phyloP scores from a whole-genome alignment of 2,329 filamentous ascomycete genomes.

The Penicillium crustosum region DNA sequence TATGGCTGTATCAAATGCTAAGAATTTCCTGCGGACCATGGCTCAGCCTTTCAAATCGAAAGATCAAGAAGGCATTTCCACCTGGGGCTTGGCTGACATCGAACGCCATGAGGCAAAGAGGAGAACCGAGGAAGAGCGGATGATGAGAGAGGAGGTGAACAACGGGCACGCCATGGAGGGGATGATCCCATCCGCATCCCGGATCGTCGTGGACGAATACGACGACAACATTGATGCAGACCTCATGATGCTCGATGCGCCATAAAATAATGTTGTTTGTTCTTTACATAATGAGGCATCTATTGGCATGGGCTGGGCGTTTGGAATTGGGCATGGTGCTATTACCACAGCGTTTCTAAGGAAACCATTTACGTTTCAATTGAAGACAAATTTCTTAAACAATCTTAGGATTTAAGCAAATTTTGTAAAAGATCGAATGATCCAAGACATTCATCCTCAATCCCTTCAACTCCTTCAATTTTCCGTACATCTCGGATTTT shows the following conservation, averaged over 20 bases:
- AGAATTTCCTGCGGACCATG: slow-evolving; percentile 88
- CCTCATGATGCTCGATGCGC: slow-evolving; percentile 43
- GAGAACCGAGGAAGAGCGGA: slow-evolving; percentile 68
- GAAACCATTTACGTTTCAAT: background rate
- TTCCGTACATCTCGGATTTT: too few relatives aligned
- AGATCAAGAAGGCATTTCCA: slow-evolving; percentile 89
- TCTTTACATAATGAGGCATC: slow-evolving; percentile 12
- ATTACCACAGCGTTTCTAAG: slow-evolving; percentile 25
- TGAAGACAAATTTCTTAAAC: background rate
- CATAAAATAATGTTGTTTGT: slow-evolving; percentile 22
- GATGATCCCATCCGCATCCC: slow-evolving; percentile 22
- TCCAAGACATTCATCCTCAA: too few relatives aligned
- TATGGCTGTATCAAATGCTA: slow-evolving; percentile 86
- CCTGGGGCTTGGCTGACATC: slow-evolving; percentile 81
- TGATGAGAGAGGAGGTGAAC: slow-evolving; percentile 55
- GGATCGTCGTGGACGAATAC: slow-evolving; percentile 36
- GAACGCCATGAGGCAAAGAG: slow-evolving; percentile 67
- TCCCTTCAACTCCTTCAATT: too few relatives aligned
- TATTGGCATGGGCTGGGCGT: slow-evolving; percentile 15
- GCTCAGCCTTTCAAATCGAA: slow-evolving; percentile 80
- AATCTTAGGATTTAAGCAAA: background rate
- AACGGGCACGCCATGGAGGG: slow-evolving; percentile 30
- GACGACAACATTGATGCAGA: slow-evolving; percentile 48
- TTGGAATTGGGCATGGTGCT: slow-evolving; percentile 20
- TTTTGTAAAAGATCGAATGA: too few relatives aligned